Evolutionary conservation across 257 asterid genomes (phyloP), one percentile per base, ranked within the genome.

Genomic region (Scutellaria baicalensis): DNA sequence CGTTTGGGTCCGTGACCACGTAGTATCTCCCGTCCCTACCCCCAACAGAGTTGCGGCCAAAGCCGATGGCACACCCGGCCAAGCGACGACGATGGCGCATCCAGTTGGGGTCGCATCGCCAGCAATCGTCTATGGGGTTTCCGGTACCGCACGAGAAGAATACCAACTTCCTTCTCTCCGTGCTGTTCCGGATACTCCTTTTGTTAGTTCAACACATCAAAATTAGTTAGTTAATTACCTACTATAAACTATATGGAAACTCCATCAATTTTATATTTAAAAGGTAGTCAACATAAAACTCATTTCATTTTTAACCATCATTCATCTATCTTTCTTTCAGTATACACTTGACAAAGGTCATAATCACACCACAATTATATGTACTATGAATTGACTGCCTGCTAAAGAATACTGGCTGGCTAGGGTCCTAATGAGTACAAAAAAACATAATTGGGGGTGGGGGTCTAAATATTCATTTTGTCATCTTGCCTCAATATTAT

Each of bases 91-190:
- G 98, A 77, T 80, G 60, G 59, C 81, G 86, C 51, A 78, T 72
- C 98, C 98, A 92, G 57, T 78, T 82, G 5, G 69, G 84, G 71
- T 89, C 91, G 73, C 97, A 88, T 0, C 98, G 85, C 97, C 98
- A 92, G 75, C 98, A 92, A 63, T 86, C 95, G 67, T 92, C 98
- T n/a, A 92, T 88, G 0, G 98, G 93, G 72, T 92, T 92, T 5
- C 95, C 96, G 3, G 83, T 81, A 11, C 77, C 93, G 69, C 98
- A 88, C 5, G 93, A 79, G 79, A 91, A 85, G 82, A 80, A 91
- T 1, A 93, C 95, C 23, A 91, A 72, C n/a, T 83, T 87, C 56
- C 97, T 81, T 73, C 96, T 80, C 38, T 83, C 89, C 0, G 93
- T 92, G 83, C 85, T 82, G 79, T 92, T 92, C 45, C 80, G 77